phyloP scores from a whole-genome alignment of 129 eudicot genomes.

The Dittrichia graveolens region DNA sequence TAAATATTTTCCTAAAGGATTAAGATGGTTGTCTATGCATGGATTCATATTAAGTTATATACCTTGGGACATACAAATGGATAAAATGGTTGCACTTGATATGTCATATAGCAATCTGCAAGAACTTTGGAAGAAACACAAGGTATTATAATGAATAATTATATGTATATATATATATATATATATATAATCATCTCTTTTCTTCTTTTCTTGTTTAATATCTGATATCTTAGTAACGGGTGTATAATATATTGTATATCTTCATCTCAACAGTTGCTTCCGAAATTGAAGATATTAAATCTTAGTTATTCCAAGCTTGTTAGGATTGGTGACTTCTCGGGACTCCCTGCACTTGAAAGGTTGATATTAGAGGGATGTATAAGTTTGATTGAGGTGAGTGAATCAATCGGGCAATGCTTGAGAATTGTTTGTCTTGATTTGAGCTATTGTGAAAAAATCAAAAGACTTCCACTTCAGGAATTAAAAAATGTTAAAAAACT shows the following conservation, averaged over 20 bases:
- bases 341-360: conserved; percentile 2
- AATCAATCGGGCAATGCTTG: neutral
- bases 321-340: neutral
- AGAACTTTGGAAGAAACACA: neutral
- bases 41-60: neutral
- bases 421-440: neutral
- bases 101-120: neutral
- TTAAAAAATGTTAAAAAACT: neutral
- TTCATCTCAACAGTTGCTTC: neutral
- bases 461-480: neutral
- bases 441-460: neutral
- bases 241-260: too few relatives aligned
- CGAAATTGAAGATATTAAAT: neutral
- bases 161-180: too few relatives aligned
- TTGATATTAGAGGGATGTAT: neutral
- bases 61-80: neutral
- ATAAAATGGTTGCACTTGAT: neutral
- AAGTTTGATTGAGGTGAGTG: neutral
- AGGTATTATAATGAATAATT: too few relatives aligned
- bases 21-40: conserved; percentile 7
- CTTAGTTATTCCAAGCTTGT: neutral
- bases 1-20: neutral
- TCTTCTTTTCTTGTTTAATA: too few relatives aligned
- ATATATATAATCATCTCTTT: too few relatives aligned
- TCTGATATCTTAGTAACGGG: neutral